Evolutionary conservation across 768 basidiomycete species (phyloP).

Genomic region (Daedalea quercina): DNA sequence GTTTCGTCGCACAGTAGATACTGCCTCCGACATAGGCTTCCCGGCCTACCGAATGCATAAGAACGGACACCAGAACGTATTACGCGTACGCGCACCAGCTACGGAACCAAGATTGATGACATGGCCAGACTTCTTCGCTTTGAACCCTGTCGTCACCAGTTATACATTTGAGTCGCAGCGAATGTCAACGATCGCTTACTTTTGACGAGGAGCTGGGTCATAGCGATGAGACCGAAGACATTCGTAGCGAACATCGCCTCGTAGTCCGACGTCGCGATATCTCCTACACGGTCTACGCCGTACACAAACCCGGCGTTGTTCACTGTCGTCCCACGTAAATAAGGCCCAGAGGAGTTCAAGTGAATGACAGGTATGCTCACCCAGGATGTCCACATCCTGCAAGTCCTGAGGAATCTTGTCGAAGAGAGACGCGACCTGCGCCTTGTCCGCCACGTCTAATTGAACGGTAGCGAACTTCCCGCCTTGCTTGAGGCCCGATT

Average conservation of each 20-base stretch:
- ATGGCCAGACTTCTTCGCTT: slow-evolving; percentile 55
- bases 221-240: slow-evolving; percentile 78
- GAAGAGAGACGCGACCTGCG: slow-evolving; percentile 61
- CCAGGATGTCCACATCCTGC: slow-evolving; percentile 75
- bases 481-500: slow-evolving; percentile 65
- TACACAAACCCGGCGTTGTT: slow-evolving; percentile 89
- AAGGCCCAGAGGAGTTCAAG: no score
- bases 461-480: slow-evolving; percentile 69
- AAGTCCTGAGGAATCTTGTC: slow-evolving; percentile 67
- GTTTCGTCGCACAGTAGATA: slow-evolving; percentile 90
- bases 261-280: slow-evolving; percentile 68
- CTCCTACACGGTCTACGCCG: slow-evolving; percentile 83
- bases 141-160: slow-evolving; percentile 15
- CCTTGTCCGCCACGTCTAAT: slow-evolving; percentile 76
- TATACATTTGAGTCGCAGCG: slow-evolving; percentile 12
- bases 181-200: slow-evolving; percentile 31
- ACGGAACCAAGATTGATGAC: slow-evolving; percentile 95
- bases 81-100: slow-evolving; percentile 44
- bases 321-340: slow-evolving; percentile 32
- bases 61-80: not conserved
- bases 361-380: slow-evolving; percentile 48
- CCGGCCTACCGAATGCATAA: slow-evolving; percentile 11
- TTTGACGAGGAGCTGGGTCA: slow-evolving; percentile 58
- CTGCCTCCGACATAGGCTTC: slow-evolving; percentile 81
- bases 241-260: slow-evolving; percentile 50